Base-by-base conservation (phyloP, 2,329 filamentous ascomycete genomes). In the Epichloe sibirici region DNA sequence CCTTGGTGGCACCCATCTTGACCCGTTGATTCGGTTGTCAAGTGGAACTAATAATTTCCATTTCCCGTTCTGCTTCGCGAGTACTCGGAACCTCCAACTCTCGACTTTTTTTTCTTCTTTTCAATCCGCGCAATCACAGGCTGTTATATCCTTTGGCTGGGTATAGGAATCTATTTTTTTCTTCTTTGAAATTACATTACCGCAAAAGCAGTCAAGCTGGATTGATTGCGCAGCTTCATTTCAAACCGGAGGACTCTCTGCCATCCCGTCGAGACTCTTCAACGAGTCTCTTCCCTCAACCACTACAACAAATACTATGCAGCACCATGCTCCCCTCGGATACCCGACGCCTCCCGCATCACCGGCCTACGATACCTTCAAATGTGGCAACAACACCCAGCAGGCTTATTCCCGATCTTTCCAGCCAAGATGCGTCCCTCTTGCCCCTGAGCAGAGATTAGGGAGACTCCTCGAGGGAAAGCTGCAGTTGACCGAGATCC, bases 401-500 rank as follows among this genome's bases (percentile, higher is more conserved):
- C 67, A 57, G 52, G 57, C 59, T 34, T 68, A 65, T 56, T 63
- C 64, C 17, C 68, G 70, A 55, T 66, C 66, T 55, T 73, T 68
- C 58, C 71, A 69, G 55, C 63, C 72, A 49, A 71, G 71, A 60
- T 79, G 71, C 62, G 70, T 77, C 51, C 82, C 81, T 56, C 73
- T 79, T 62, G 71, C 81, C 52, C 89, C 90, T 43, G 88, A 95
- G 77, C 88, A 90, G 66, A 83, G 90, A 65, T 72, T 97, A 75
- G 90, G 91, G 69, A 82, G 84, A 61, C 77, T 91, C 60, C 79
- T 97, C 59, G 88, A 88, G 61, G 85, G 86, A 66, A 83, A 87
- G 66, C 78, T 96, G 61, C 85, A 91, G 72, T 75, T 97, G 63
- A 88, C 83, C 57, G 81, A 83, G 57, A 88, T 97, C 61, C 79